A percentile compares a stretch with the other conserved stretches of the same genome.
phyloP scores from a whole-genome alignment of 805 yeast genomes.

The Yarrowia divulgata region DNA sequence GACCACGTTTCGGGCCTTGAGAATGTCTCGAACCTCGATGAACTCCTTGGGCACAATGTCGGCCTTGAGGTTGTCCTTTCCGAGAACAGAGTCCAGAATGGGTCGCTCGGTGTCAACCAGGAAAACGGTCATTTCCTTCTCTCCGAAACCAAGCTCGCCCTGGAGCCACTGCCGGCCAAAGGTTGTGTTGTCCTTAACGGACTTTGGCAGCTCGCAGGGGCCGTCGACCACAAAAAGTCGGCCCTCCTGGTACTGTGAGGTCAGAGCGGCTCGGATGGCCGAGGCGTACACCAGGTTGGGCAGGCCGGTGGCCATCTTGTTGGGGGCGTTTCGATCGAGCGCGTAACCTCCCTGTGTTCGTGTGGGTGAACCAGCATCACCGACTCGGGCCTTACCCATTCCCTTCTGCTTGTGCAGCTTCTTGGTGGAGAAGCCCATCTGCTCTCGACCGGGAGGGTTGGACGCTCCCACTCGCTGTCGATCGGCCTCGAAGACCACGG shows the following conservation, averaged over 20 bases:
- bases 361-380: conserved; percentile 94
- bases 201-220: conserved; percentile 28
- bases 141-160: conserved; percentile 27
- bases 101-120: conserved; percentile 27
- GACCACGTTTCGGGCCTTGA: conserved; percentile 77
- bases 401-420: conserved; percentile 93
- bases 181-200: conserved; percentile 36
- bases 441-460: conserved; percentile 84
- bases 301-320: conserved; percentile 80
- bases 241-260: conserved; percentile 80
- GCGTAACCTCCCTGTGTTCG: conserved; percentile 91
- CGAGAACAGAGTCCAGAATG: conserved; percentile 29
- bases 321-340: conserved; percentile 87
- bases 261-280: conserved; percentile 83
- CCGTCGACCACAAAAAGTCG: conserved; percentile 72
- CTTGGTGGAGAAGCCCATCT: conserved; percentile 81
- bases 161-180: conserved; percentile 36
- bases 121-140: conserved; percentile 36
- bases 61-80: conserved; percentile 52
- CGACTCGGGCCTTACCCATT: conserved; percentile 91
- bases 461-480: conserved; percentile 87
- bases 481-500: conserved; percentile 92
- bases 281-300: conserved; percentile 74
- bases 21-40: conserved; percentile 79
- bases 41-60: conserved; percentile 75